phyloP scores from a whole-genome alignment of 306 rosid species.

The Sphenostylis stenocarpa region DNA sequence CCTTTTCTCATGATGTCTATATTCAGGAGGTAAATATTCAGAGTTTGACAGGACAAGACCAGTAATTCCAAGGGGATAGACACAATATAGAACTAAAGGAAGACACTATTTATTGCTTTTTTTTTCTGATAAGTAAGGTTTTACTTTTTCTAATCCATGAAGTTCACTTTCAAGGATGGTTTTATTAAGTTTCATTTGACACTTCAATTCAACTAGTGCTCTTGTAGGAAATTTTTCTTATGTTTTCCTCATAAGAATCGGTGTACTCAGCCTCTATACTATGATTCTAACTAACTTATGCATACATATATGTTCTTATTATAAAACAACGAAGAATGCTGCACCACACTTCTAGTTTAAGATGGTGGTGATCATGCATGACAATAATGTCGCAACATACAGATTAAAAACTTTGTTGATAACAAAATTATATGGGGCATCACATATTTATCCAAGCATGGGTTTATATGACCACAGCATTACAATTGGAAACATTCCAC shows the following conservation, averaged over 20 bases:
- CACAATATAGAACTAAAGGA: not conserved
- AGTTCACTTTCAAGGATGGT: not conserved
- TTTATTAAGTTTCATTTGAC: constrained; percentile 6
- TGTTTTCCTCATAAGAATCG: not conserved
- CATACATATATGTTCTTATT: not conserved
- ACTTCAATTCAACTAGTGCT: not conserved
- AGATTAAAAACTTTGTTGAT: not conserved
- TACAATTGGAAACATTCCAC: constrained; percentile 1
- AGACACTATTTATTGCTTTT: not conserved
- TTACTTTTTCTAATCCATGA: not conserved
- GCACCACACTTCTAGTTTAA: not conserved
- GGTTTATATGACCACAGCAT: constrained; percentile 16
- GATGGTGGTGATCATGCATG: constrained; percentile 3
- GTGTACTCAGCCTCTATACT: not conserved
- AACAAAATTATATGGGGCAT: constrained; percentile 2
- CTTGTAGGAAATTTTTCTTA: not conserved
- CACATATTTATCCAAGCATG: constrained; percentile 9
- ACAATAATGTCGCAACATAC: not conserved
- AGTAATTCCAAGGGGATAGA: not conserved
- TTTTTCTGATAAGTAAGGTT: not conserved
- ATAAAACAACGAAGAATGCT: not conserved
- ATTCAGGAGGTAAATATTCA: constrained; percentile 1
- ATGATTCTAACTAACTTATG: not conserved
- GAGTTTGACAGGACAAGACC: not conserved
- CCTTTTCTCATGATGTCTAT: not conserved